Conservation (phyloP, 1,139 yeast genomes). For the Yamadazyma dendronema region DNA sequence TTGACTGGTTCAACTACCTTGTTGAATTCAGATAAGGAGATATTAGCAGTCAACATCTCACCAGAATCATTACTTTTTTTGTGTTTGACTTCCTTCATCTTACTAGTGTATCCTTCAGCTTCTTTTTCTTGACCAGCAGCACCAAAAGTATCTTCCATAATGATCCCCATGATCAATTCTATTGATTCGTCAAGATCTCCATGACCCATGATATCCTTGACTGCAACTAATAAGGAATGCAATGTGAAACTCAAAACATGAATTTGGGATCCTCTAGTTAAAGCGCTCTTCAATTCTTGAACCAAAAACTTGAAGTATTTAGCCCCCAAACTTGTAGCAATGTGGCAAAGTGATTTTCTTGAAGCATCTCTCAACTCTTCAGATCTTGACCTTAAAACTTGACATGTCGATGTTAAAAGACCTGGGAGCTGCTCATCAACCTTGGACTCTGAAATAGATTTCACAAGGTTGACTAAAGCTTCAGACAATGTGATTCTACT, state of each 20-base stretch:
- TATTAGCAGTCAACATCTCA: constrained; percentile 68
- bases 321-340: constrained; percentile 68
- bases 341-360: constrained; percentile 70
- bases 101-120: constrained; percentile 83
- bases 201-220: constrained; percentile 46
- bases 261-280: constrained; percentile 87
- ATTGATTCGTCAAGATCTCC: constrained; percentile 80
- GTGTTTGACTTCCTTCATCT: constrained; percentile 87
- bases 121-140: constrained; percentile 93
- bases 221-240: constrained; percentile 63
- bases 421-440: constrained; percentile 72
- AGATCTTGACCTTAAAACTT: constrained; percentile 79
- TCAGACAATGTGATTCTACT: constrained; percentile 79
- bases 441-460: constrained; percentile 59
- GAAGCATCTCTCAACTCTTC: constrained; percentile 89
- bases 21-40: constrained; percentile 60
- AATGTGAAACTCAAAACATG: constrained; percentile 90
- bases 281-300: constrained; percentile 73
- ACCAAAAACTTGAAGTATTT: constrained; percentile 70
- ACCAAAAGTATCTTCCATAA: constrained; percentile 94
- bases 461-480: constrained; percentile 69
- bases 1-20: constrained; percentile 69
- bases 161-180: constrained; percentile 58
- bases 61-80: constrained; percentile 88
- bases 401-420: constrained; percentile 79